Base-by-base conservation (phyloP, 345 rosid species). In the Bretschneidera sinensis region DNA sequence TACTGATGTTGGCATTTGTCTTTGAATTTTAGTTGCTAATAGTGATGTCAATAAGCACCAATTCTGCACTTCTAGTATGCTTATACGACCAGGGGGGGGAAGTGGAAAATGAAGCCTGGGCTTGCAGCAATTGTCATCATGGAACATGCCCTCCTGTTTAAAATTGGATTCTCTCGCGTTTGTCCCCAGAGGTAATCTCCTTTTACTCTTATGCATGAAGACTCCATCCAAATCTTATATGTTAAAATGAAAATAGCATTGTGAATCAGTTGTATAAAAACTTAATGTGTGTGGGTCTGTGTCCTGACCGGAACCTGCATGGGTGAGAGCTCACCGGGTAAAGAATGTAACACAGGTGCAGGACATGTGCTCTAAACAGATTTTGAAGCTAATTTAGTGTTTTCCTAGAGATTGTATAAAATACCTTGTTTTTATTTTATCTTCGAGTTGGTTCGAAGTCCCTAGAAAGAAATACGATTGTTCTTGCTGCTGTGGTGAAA, bases 81-180 rank as follows among this genome's bases (percentile, higher is more conserved):
- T 59, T 86, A 51, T 86, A n/a, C n/a, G n/a, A n/a, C n/a, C n/a
- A n/a, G 56, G 70, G 97, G 89, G 69, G 86, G 98, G 9, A 89
- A 82, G 48, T 92, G 98, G 97, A 84, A 81, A 67, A 81, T 92
- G 18, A 97, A 89, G 43, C 97, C 98, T n/a, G 97, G 97, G 13
- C 95, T 89, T 2, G 92, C 97, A 1, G 91, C 83, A 43, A 80
- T 87, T 65, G 87, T 92, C 34, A 64, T 85, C 61, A 87, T 92
- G 80, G 96, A 92, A 56, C 98, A 92, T 45, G 21, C 81, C 54
- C 92, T 89, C 55, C 72, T 92, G 50, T 79, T 89, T 55, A 92
- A 92, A 78, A 89, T 89, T 10, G 91, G 85, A 10, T 79, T 87
- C 48, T 89, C 97, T 43, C 84, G 81, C 65, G 78, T 92, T 31